Conservation (phyloP, 345 rosid genomes). For the Adansonia digitata region DNA sequence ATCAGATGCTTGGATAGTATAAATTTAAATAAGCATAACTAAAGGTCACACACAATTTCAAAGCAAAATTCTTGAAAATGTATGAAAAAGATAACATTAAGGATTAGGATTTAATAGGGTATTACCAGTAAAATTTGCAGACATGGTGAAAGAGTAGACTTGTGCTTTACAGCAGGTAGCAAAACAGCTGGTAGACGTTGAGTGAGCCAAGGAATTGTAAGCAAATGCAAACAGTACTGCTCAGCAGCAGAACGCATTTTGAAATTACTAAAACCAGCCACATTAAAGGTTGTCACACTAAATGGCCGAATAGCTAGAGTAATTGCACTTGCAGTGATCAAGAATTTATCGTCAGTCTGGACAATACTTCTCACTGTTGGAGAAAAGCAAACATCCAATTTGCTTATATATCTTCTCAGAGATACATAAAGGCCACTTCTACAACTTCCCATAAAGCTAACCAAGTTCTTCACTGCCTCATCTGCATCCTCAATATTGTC, state of each 20-base stretch:
- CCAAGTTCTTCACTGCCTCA: conserved; percentile 47
- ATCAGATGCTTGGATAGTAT: not conserved
- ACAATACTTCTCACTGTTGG: conserved; percentile 24
- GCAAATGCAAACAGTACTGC: conserved; percentile 52
- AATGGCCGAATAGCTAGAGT: conserved; percentile 85
- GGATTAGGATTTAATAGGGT: conserved; percentile 20
- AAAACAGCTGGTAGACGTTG: conserved; percentile 71
- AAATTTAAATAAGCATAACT: conserved; percentile 2
- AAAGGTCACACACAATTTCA: not conserved
- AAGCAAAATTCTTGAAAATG: not conserved
- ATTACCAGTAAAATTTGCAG: conserved; percentile 71
- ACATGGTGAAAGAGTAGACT: conserved; percentile 60
- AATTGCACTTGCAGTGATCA: conserved; percentile 74
- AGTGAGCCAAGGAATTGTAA: conserved; percentile 73
- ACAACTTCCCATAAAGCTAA: conserved; percentile 60
- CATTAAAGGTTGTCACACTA: conserved; percentile 33
- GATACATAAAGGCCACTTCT: conserved; percentile 65
- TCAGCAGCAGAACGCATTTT: conserved; percentile 37
- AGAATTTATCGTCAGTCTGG: conserved; percentile 56
- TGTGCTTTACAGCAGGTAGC: conserved; percentile 80
- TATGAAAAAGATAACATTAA: not conserved
- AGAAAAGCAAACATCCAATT: conserved; percentile 30
- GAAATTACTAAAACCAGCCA: conserved; percentile 20
- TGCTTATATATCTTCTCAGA: conserved; percentile 53
- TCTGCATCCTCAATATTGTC: conserved; percentile 42